Evolutionary conservation across 495 filamentous ascomycete genomes (phyloP).

Genomic region (Daldinia vernicosa): DNA sequence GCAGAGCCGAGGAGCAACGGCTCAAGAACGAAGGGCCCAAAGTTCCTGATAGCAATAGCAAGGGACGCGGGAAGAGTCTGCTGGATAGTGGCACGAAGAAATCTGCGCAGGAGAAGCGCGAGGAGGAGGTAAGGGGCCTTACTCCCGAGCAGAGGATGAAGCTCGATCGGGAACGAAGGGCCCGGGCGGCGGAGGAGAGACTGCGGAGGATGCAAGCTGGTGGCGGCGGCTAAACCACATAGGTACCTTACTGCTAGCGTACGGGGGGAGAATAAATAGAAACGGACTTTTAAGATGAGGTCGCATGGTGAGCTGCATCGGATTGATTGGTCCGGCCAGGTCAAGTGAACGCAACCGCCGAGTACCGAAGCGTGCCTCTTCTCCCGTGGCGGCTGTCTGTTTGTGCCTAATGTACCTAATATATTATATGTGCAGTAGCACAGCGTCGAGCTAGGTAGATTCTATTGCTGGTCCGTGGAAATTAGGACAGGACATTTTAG

Average conservation of each 20-base stretch:
- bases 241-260: too few species aligned
- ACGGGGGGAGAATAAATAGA: neutral
- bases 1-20: slow-evolving; percentile 71
- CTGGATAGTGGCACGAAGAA: slow-evolving; percentile 64
- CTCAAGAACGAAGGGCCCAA: slow-evolving; percentile 62
- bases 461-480: slow-evolving; percentile 1
- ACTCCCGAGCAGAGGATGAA: slow-evolving; percentile 82
- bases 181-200: slow-evolving; percentile 87
- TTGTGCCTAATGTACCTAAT: neutral
- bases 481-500: neutral
- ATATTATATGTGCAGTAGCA: neutral
- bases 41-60: slow-evolving; percentile 43
- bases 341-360: neutral
- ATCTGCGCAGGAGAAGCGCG: slow-evolving; percentile 76
- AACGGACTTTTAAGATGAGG: neutral
- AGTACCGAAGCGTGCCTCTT: neutral
- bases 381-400: neutral
- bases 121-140: slow-evolving; percentile 84
- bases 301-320: neutral
- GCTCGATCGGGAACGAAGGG: slow-evolving; percentile 82
- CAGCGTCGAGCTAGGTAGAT: neutral
- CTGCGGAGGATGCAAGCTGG: slow-evolving; percentile 68
- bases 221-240: slow-evolving; percentile 6
- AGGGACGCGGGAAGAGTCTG: slow-evolving; percentile 53
- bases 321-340: neutral